Conservation (phyloP, 1,284 basidiomycete genomes). For the Heliocybe sulcata region DNA sequence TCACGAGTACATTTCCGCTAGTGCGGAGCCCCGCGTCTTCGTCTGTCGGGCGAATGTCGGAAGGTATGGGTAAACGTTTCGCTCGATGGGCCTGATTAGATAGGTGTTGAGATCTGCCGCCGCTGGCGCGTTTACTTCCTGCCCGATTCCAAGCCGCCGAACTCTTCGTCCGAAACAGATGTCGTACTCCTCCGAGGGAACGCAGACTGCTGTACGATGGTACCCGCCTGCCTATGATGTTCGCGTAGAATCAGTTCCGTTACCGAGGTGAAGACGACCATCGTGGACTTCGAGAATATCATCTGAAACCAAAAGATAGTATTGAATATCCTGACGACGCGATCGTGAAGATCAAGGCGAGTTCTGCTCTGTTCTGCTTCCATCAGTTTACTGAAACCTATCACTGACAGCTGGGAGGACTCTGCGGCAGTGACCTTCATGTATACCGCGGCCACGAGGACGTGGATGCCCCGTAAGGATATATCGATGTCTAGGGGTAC, state of each 20-base stretch:
- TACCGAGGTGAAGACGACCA: too few relatives aligned
- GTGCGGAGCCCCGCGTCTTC: neutral
- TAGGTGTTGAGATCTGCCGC: too few relatives aligned
- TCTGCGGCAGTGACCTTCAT: conserved; percentile 84
- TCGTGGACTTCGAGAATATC: too few relatives aligned
- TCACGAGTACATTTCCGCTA: neutral
- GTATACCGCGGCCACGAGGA: conserved; percentile 58
- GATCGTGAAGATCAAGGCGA: conserved; percentile 63
- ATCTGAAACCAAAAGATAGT: too few relatives aligned
- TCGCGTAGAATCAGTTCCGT: conserved; percentile 48
- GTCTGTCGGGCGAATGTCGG: neutral
- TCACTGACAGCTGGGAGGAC: conserved; percentile 48
- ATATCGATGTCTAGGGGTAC: neutral
- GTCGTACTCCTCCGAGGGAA: conserved; percentile 3
- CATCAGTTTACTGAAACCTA: neutral
- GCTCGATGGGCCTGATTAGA: too few relatives aligned
- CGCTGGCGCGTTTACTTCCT: too few relatives aligned
- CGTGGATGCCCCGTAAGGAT: conserved; percentile 24
- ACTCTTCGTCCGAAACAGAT: too few relatives aligned
- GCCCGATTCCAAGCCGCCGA: too few relatives aligned
- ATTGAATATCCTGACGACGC: conserved; percentile 68
- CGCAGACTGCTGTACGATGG: conserved; percentile 47
- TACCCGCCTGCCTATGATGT: conserved; percentile 65
- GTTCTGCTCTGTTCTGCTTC: conserved; percentile 7
- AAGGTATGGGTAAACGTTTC: too few relatives aligned